A percentile compares a stretch with the other conserved stretches of the same genome.
Evolutionary conservation across 2,329 filamentous ascomycete species (phyloP).

Genomic region (Colletotrichum aenigma): DNA sequence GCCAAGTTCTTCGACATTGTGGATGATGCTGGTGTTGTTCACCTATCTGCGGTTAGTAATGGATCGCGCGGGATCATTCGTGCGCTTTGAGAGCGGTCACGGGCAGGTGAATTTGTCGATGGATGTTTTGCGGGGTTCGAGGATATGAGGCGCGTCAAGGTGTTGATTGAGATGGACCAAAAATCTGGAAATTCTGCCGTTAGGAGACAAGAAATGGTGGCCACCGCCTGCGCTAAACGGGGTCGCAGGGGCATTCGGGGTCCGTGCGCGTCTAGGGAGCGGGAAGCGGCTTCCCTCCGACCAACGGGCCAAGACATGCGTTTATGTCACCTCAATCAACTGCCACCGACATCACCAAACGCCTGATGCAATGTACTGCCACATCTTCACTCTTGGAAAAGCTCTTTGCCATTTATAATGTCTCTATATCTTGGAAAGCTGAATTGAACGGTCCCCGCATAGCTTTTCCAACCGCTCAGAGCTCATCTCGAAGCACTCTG

Average conservation of each 20-base stretch:
- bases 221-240: not conserved
- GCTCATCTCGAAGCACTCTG: slow-evolving; percentile 20
- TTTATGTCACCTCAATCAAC: not conserved
- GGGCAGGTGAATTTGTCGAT: not conserved
- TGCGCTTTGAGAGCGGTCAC: not conserved
- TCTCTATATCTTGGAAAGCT: not conserved
- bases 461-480: not conserved
- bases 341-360: not conserved
- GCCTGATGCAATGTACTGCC: not conserved
- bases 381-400: not conserved
- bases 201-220: not conserved
- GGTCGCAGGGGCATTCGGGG: not conserved
- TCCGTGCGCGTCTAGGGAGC: not conserved
- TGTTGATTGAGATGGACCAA: not conserved
- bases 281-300: not conserved
- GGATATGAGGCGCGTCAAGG: not conserved
- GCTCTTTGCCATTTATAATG: not conserved
- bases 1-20: slow-evolving; percentile 38
- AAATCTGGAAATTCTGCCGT: slow-evolving; percentile 17
- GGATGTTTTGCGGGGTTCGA: not conserved
- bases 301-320: not conserved
- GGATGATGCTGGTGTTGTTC: slow-evolving; percentile 17
- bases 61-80: not conserved
- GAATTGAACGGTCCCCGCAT: no score
- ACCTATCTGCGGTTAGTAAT: not conserved